phyloP scores from a whole-genome alignment of 73 alveolate species.

The Paramecium biaurelia region DNA sequence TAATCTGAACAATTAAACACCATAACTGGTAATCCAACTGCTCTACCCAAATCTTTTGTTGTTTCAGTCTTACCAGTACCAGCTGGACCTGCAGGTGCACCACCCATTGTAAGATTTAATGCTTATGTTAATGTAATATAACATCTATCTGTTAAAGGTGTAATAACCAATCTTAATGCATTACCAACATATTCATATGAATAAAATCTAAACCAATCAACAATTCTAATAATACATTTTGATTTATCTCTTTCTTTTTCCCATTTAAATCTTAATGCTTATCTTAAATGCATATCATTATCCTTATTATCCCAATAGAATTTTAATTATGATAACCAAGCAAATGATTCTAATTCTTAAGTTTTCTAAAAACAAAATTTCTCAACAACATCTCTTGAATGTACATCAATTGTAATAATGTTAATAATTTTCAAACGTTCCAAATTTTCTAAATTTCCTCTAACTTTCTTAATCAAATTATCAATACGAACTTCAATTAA shows the following conservation, averaged over 20 bases:
- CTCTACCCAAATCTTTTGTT: conserved; percentile 95
- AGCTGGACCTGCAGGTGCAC: conserved; percentile 99
- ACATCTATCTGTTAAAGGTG: conserved; percentile 99
- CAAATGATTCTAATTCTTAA: conserved; percentile 82
- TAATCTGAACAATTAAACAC: conserved; percentile 99
- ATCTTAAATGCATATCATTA: conserved; percentile 64
- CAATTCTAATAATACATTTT: conserved; percentile 95
- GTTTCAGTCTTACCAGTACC: conserved; percentile 98
- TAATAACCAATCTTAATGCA: conserved; percentile 98
- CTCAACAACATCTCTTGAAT: conserved; percentile 99
- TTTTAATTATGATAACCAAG: conserved; percentile 99
- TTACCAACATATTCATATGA: conserved; percentile 99
- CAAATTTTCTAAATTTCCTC: conserved; percentile 85
- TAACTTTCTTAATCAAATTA: conserved; percentile 70
- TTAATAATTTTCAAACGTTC: conserved; percentile 98
- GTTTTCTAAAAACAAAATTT: conserved; percentile 84
- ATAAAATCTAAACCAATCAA: conserved; percentile 97
- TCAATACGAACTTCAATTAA: conserved; percentile 88
- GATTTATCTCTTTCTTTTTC: conserved; percentile 79
- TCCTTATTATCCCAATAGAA: conserved; percentile 92
- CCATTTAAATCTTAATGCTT: conserved; percentile 59
- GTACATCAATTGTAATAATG: conserved; percentile 99
- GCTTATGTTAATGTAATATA: conserved; percentile 99
- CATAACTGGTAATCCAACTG: conserved; percentile 97
- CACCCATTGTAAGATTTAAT: conserved; percentile 97